phyloP scores from a whole-genome alignment of 768 basidiomycete species.

The Auriscalpium microsporum region DNA sequence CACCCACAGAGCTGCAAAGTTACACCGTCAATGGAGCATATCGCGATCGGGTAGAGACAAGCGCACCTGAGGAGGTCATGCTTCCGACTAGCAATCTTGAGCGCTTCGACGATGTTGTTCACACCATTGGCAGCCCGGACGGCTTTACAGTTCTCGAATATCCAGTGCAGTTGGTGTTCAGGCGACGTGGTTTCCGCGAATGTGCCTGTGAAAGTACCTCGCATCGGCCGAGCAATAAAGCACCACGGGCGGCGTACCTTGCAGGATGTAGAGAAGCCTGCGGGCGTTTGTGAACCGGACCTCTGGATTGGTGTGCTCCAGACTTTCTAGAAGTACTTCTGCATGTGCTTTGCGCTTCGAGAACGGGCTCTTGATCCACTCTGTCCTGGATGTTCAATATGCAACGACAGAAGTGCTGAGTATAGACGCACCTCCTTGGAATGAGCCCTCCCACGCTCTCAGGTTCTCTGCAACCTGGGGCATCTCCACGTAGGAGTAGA shows the following conservation, averaged over 20 bases:
- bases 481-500: conserved; percentile 96
- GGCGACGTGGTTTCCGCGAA: conserved; percentile 88
- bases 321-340: conserved; percentile 72
- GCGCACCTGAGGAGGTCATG: conserved; percentile 75
- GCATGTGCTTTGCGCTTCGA: conserved; percentile 63
- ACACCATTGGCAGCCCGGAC: conserved; percentile 81
- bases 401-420: conserved; percentile 1
- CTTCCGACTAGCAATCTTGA: conserved; percentile 83
- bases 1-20: conserved; percentile 55
- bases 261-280: conserved; percentile 81
- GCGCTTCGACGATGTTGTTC: conserved; percentile 71
- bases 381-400: conserved; percentile 29
- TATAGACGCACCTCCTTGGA: conserved; percentile 52
- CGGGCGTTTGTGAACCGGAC: conserved; percentile 83
- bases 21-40: background rate
- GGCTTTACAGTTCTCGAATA: conserved; percentile 87
- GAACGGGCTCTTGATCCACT: conserved; percentile 69
- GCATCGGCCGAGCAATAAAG: conserved; percentile 3
- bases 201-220: conserved; percentile 44
- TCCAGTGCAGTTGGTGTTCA: conserved; percentile 92
- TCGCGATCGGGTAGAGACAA: background rate
- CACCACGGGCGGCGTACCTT: conserved; percentile 47
- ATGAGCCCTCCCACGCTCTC: conserved; percentile 82
- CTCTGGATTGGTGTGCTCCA: conserved; percentile 81
- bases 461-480: conserved; percentile 81